Percentiles rank a stretch among this genome's conserved stretches.
phyloP scores from a whole-genome alignment of 78 protist species.

The Abeoforma whisleri region DNA sequence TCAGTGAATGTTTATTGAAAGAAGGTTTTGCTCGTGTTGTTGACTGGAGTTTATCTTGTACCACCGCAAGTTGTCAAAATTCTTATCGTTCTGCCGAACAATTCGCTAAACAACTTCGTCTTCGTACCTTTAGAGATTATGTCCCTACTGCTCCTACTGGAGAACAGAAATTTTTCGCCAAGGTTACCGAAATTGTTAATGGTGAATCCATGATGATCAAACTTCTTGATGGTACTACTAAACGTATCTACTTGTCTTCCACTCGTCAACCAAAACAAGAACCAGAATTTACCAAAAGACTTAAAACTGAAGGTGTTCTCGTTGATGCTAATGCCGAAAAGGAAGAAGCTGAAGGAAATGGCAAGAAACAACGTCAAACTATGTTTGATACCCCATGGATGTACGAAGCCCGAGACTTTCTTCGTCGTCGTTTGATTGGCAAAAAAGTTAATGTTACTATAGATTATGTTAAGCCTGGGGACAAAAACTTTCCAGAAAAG shows the following conservation, averaged over 20 bases:
- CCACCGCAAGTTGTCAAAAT: background rate
- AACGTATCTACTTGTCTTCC: constrained; percentile 3
- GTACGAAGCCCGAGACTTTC: constrained; percentile 46
- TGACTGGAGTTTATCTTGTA: constrained; percentile 48
- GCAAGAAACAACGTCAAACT: too few relatives aligned
- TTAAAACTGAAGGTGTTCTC: too few relatives aligned
- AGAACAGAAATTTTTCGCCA: constrained; percentile 3
- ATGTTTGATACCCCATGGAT: constrained; percentile 18
- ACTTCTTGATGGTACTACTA: background rate
- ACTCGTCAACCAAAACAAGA: constrained; percentile 32
- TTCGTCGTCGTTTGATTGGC: constrained; percentile 39
- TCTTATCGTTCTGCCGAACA: background rate
- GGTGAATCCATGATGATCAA: constrained; percentile 29
- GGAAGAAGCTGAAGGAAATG: too few relatives aligned
- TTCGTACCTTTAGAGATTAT: background rate
- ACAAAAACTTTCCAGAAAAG: constrained; percentile 16
- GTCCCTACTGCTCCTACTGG: constrained; percentile 1
- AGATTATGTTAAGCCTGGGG: constrained; percentile 45
- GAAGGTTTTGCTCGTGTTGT: constrained; percentile 50
- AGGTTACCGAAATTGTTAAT: constrained; percentile 43
- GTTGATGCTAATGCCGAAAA: too few relatives aligned
- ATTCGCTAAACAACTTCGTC: constrained; percentile 8
- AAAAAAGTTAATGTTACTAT: constrained; percentile 11
- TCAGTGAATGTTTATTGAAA: constrained; percentile 35
- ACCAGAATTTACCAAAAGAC: background rate